phyloP scores from a whole-genome alignment of 164 flowering plant species.

The Annona cherimola region DNA sequence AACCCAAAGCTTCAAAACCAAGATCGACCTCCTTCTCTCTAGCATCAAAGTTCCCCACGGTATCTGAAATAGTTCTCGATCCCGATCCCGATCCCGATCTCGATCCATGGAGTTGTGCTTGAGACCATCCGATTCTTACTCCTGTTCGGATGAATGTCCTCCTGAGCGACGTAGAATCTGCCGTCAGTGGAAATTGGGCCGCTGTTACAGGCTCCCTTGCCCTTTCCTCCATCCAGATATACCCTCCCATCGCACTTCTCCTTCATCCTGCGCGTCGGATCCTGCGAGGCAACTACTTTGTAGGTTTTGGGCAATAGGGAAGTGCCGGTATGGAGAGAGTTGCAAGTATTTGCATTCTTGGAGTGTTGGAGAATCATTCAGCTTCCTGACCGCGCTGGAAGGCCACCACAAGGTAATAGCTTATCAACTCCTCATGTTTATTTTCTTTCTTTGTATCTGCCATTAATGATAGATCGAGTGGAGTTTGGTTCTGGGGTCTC shows the following conservation, averaged over 20 bases:
- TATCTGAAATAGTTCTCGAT: too few relatives aligned
- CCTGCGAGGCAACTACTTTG: conserved; percentile 42
- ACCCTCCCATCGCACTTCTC: conserved; percentile 7
- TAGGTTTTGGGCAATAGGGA: conserved; percentile 63
- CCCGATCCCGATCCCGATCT: too few relatives aligned
- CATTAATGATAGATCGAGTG: not conserved
- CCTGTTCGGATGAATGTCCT: too few relatives aligned
- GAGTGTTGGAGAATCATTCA: conserved; percentile 57
- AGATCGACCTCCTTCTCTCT: too few relatives aligned
- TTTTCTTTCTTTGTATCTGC: conserved; percentile 5
- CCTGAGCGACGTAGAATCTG: conserved; percentile 24
- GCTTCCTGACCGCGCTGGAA: conserved; percentile 61
- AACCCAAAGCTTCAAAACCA: too few relatives aligned
- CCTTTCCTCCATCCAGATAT: conserved; percentile 52
- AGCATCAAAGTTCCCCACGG: too few relatives aligned
- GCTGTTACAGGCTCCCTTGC: conserved; percentile 52
- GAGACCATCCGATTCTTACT: too few relatives aligned
- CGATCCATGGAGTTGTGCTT: too few relatives aligned
- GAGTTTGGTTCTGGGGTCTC: not conserved
- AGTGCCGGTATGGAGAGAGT: conserved; percentile 58
- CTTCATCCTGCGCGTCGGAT: too few relatives aligned
- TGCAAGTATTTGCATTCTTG: conserved; percentile 75
- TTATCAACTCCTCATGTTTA: not conserved
- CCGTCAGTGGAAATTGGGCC: conserved; percentile 64
- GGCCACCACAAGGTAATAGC: conserved; percentile 74